phyloP scores from a whole-genome alignment of 179 eudicot genomes.

The Silene noctiflora region DNA sequence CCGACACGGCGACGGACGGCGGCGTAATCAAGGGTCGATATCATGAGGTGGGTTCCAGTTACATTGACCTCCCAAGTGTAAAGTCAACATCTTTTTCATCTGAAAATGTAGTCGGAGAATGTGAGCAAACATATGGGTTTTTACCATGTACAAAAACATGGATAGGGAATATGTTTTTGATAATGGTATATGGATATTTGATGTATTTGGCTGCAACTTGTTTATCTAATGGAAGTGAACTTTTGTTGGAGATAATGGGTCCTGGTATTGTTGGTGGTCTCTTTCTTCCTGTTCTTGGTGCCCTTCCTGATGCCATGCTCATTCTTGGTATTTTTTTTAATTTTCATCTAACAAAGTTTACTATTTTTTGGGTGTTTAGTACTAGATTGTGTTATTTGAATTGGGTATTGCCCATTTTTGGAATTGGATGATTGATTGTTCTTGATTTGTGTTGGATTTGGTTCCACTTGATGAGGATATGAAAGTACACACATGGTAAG shows the following conservation, averaged over 20 bases:
- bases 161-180: conserved; percentile 56
- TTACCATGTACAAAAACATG: conserved; percentile 64
- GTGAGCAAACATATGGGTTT: conserved; percentile 73
- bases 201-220: conserved; percentile 65
- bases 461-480: no score
- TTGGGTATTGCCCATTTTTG: background rate
- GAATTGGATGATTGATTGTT: background rate
- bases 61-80: conserved; percentile 1
- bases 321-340: conserved; percentile 53
- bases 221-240: conserved; percentile 63
- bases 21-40: background rate
- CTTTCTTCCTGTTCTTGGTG: conserved; percentile 73
- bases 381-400: background rate
- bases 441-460: background rate
- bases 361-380: background rate
- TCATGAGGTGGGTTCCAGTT: conserved; percentile 9
- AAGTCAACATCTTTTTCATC: conserved; percentile 1
- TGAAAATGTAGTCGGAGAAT: conserved; percentile 10
- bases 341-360: background rate
- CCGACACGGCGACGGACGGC: background rate
- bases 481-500: no score
- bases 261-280: conserved; percentile 82
- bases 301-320: conserved; percentile 87
- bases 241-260: conserved; percentile 69
- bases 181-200: conserved; percentile 59